Evolutionary conservation across 441 rosid species (phyloP).

Genomic region (Omphalea diandra): DNA sequence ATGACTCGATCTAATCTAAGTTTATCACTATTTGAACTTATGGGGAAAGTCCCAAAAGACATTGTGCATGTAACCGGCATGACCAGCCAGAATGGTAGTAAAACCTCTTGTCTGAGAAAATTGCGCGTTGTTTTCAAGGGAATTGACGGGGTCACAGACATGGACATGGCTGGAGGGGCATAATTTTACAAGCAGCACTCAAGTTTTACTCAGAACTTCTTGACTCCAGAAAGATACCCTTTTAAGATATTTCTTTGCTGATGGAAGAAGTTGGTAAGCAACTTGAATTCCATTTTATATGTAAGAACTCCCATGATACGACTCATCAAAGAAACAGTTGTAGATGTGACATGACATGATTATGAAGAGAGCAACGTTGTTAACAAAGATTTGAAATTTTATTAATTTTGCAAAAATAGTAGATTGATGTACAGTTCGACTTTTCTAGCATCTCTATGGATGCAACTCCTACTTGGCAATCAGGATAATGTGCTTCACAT

Average conservation of each 20-base stretch:
- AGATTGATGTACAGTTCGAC: not conserved
- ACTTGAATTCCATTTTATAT: conserved; percentile 1
- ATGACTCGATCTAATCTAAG: conserved; percentile 73
- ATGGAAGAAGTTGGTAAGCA: conserved; percentile 8
- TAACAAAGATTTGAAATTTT: not conserved
- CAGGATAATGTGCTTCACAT: not conserved
- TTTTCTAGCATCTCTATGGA: not conserved
- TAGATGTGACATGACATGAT: conserved; percentile 1
- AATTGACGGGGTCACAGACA: conserved; percentile 60
- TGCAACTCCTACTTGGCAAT: not conserved
- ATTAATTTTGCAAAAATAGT: not conserved
- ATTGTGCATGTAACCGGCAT: conserved; percentile 66
- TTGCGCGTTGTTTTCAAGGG: conserved; percentile 69
- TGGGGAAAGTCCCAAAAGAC: conserved; percentile 64
- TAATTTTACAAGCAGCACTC: conserved; percentile 20
- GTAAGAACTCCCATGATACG: not conserved
- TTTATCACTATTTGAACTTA: conserved; percentile 61
- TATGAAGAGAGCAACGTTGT: not conserved
- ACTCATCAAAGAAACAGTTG: not conserved
- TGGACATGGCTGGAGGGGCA: conserved; percentile 85
- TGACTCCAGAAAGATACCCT: not conserved
- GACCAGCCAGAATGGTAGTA: conserved; percentile 48
- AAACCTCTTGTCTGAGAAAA: conserved; percentile 58
- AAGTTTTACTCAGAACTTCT: not conserved
- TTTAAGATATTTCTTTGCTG: not conserved